A percentile compares a stretch with the other conserved stretches of the same genome.
These are phyloP conservation scores for Schizonepeta tenuifolia DNA, from an alignment of 257 asterid species.

Conservation along the genomic window DNA sequence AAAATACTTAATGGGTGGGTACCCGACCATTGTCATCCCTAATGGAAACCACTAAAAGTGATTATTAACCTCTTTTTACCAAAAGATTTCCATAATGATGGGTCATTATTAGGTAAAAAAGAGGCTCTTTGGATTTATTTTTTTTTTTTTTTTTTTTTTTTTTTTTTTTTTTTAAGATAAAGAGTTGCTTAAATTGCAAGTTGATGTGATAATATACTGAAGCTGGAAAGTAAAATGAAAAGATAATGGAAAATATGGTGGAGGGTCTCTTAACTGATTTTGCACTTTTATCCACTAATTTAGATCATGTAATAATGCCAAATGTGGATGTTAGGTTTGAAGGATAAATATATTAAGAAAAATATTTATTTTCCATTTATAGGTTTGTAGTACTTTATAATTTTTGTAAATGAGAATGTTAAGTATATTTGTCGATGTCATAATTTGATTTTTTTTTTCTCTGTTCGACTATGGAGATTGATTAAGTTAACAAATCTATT, in stretches of 20 bases:
- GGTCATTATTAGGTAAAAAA: not conserved
- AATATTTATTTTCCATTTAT: too few species aligned
- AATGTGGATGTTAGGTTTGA: not conserved
- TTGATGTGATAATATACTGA: not conserved
- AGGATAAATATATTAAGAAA: not conserved
- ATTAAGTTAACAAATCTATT: too few species aligned
- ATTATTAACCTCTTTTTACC: conserved; percentile 14
- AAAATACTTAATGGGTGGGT: too few species aligned
- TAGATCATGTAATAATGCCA: not conserved
- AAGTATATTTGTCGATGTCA: too few species aligned
- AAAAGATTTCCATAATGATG: conserved; percentile 1
- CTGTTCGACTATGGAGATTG: too few species aligned
- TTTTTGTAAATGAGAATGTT: too few species aligned
- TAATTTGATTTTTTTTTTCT: too few species aligned
- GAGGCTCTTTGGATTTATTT: not conserved
- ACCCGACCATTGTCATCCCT: too few species aligned
- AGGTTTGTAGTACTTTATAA: too few species aligned
- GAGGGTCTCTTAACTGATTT: conserved; percentile 3
- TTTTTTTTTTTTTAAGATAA: not conserved
- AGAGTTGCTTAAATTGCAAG: conserved; percentile 2
- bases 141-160: not conserved
- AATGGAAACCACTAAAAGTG: not conserved
- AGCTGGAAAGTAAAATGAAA: conserved; percentile 23
- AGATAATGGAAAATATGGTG: conserved; percentile 9
- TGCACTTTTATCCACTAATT: conserved; percentile 15